A percentile compares a stretch with the other conserved stretches of the same genome.
These are phyloP conservation scores for Neurospora sp. DNA, from an alignment of 495 filamentous ascomycete species.

Conservation along the genomic window DNA sequence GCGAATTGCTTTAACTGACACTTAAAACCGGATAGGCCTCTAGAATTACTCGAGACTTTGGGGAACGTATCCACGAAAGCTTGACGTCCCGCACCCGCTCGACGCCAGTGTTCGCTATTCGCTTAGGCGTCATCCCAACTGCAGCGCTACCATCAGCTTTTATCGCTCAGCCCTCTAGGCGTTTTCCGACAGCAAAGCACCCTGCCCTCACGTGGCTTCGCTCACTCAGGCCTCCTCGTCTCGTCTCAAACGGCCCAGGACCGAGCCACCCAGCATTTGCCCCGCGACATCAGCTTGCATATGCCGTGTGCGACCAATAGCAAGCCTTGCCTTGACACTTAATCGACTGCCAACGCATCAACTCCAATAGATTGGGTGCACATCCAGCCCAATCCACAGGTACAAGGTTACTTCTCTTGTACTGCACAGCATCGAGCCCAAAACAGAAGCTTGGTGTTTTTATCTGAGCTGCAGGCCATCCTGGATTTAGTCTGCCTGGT, in stretches of 20 bases:
- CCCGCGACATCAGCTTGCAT: constrained; percentile 50
- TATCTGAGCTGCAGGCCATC: constrained; percentile 14
- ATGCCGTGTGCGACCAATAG: constrained; percentile 45
- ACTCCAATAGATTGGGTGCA: constrained; percentile 47
- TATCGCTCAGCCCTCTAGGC: constrained; percentile 1
- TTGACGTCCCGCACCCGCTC: neutral
- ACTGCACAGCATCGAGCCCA: constrained; percentile 32
- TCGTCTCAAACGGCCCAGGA: constrained; percentile 17
- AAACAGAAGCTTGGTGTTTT: constrained; percentile 17
- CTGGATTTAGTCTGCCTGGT: constrained; percentile 11
- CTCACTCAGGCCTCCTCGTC: constrained; percentile 20
- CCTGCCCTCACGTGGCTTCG: constrained; percentile 34
- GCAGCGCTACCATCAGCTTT: neutral
- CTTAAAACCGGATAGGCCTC: neutral
- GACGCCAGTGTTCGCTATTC: neutral
- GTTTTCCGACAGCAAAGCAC: constrained; percentile 5
- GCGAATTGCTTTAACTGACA: neutral
- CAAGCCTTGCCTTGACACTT: constrained; percentile 37
- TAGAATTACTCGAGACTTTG: neutral
- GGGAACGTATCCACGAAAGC: neutral
- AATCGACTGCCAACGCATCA: constrained; percentile 47
- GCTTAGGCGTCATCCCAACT: neutral
- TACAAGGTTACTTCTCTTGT: constrained; percentile 36
- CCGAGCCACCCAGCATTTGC: constrained; percentile 37
- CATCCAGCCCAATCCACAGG: constrained; percentile 41